Evolutionary conservation across 1,284 basidiomycete genomes (phyloP).

Genomic region (Cutaneotrichosporon cyanovorans): DNA sequence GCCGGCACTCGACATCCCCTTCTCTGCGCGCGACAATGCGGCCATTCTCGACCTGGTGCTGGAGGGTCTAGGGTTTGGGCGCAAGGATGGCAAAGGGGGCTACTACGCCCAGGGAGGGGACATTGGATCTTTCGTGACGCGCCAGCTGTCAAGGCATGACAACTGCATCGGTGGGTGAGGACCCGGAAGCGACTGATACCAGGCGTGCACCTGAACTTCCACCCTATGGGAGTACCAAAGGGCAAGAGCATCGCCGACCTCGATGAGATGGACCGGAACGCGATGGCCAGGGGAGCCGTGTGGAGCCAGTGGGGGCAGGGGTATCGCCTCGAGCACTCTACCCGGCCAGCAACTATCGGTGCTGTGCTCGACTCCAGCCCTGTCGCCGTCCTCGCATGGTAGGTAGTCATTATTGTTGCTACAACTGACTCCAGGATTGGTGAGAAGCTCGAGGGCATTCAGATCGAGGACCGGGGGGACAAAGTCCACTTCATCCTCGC

Average conservation of each 20-base stretch:
- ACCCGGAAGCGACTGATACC: background rate
- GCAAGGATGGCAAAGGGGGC: constrained; percentile 6
- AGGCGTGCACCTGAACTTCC: constrained; percentile 34
- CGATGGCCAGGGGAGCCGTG: constrained; percentile 5
- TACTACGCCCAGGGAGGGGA: constrained; percentile 45
- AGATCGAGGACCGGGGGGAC: constrained; percentile 1
- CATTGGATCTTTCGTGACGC: constrained; percentile 33
- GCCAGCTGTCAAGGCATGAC: constrained; percentile 20
- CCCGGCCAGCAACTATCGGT: constrained; percentile 45
- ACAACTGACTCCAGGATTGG: constrained; percentile 34
- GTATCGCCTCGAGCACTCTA: constrained; percentile 29
- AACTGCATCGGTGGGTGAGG: constrained; percentile 28
- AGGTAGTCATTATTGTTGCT: background rate
- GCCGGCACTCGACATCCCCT: constrained; percentile 34
- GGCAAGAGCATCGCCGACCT: constrained; percentile 6
- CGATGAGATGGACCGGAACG: constrained; percentile 11
- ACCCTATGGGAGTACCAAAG: constrained; percentile 10
- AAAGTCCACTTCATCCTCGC: constrained; percentile 34
- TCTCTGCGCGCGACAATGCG: constrained; percentile 29
- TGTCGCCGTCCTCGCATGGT: constrained; percentile 45
- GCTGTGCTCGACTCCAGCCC: constrained; percentile 41
- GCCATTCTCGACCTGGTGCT: constrained; percentile 37
- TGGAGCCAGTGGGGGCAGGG: constrained; percentile 15
- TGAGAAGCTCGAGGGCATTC: constrained; percentile 37
- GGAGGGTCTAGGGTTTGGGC: constrained; percentile 38